Evolutionary conservation across 768 basidiomycete genomes (phyloP).

Genomic region (Trametes gibbosa): DNA sequence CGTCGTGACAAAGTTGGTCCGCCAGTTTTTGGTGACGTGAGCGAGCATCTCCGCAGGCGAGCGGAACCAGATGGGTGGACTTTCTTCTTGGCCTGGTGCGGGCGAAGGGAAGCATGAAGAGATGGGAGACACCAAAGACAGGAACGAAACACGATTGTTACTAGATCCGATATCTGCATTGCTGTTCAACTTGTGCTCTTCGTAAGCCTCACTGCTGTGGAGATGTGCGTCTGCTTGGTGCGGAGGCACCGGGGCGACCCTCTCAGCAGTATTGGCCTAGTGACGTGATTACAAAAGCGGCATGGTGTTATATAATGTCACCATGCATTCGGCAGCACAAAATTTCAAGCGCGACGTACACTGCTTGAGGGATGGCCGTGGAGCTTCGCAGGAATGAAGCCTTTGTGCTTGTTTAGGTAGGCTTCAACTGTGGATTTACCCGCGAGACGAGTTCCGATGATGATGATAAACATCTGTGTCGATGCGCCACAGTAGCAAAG

Average conservation of each 20-base stretch:
- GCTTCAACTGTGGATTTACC: constrained; percentile 46
- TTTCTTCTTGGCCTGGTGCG: constrained; percentile 8
- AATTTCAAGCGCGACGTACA: background rate
- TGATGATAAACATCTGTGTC: constrained; percentile 29
- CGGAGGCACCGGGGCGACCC: background rate
- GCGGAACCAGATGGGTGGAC: constrained; percentile 37
- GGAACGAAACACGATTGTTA: constrained; percentile 21
- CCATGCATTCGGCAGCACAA: background rate
- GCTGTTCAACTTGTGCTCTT: background rate
- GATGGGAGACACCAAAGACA: constrained; percentile 26
- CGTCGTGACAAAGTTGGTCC: constrained; percentile 73
- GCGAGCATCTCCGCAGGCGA: constrained; percentile 57
- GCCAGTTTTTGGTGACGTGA: constrained; percentile 82
- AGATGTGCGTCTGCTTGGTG: background rate
- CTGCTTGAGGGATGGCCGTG: background rate
- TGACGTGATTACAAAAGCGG: background rate
- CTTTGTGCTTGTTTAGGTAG: constrained; percentile 56
- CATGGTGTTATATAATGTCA: background rate
- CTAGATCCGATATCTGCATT: background rate
- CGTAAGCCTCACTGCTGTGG: background rate
- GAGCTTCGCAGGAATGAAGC: constrained; percentile 48
- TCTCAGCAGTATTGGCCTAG: background rate
- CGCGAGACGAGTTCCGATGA: constrained; percentile 30
- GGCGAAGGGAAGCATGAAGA: constrained; percentile 26
- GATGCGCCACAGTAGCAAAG: background rate